Percentiles rank a stretch among this genome's conserved stretches.
These are phyloP conservation scores for Aspergillus sclerotiicarbonarius DNA, from an alignment of 495 filamentous ascomycete genomes.

Conservation along the genomic window DNA sequence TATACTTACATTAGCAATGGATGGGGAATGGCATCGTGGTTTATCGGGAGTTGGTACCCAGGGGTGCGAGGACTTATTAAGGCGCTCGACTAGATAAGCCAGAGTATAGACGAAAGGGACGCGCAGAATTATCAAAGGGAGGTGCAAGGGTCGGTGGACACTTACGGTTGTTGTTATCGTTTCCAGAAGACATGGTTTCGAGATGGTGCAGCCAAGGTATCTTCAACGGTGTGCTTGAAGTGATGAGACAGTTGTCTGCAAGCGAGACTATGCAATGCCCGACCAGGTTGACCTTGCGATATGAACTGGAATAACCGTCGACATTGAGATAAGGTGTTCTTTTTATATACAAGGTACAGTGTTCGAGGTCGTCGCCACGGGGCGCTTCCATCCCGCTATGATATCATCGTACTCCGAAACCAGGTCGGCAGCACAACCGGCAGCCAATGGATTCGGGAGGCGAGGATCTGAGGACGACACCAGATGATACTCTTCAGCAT, in stretches of 20 bases:
- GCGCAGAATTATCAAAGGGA: background rate
- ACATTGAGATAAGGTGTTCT: background rate
- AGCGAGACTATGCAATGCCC: background rate
- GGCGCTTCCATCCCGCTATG: background rate
- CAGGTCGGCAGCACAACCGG: background rate
- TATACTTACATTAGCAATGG: slow-evolving; percentile 3
- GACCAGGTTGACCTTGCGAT: background rate
- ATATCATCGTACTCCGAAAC: background rate
- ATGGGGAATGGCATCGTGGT: background rate
- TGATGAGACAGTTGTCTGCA: background rate
- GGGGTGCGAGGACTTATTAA: background rate
- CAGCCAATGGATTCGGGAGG: background rate
- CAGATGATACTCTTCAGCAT: background rate
- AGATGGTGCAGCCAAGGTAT: background rate
- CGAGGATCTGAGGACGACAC: background rate
- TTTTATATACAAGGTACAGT: background rate
- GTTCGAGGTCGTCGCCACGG: background rate
- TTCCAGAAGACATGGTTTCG: background rate
- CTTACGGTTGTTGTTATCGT: slow-evolving; percentile 7
- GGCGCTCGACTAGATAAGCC: background rate
- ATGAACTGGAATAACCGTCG: background rate
- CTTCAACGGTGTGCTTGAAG: background rate
- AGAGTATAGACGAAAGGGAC: background rate
- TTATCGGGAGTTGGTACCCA: background rate
- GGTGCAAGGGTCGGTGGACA: background rate